A percentile compares a stretch with the other conserved stretches of the same genome.
These are phyloP conservation scores for Kodamaea sp. DNA, from an alignment of 1,139 yeast species.

Conservation along the genomic window DNA sequence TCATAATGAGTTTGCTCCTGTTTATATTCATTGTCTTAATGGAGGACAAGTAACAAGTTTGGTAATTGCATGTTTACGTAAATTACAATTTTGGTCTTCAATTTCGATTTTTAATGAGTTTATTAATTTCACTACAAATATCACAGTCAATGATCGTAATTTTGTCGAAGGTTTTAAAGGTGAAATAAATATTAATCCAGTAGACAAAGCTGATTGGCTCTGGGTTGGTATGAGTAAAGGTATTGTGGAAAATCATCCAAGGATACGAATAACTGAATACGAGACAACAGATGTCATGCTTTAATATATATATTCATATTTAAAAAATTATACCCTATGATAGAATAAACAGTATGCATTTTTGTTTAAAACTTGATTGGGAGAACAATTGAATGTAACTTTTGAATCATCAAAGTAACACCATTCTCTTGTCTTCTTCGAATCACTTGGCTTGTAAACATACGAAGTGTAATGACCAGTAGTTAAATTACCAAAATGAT, in stretches of 20 bases:
- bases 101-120: constrained; percentile 87
- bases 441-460: constrained; percentile 54
- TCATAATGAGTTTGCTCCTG: constrained; percentile 59
- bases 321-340: constrained; percentile 31
- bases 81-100: constrained; percentile 83
- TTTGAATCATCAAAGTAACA: constrained; percentile 73
- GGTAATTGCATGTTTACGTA: constrained; percentile 80
- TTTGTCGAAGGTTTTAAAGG: constrained; percentile 81
- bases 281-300: neutral
- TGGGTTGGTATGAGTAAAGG: constrained; percentile 69
- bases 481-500: constrained; percentile 74
- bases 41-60: constrained; percentile 87
- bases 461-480: constrained; percentile 94
- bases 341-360: constrained; percentile 80
- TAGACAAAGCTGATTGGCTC: constrained; percentile 61
- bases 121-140: constrained; percentile 69
- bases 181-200: constrained; percentile 50
- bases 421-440: constrained; percentile 51
- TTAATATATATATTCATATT: neutral
- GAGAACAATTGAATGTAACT: constrained; percentile 41
- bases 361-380: constrained; percentile 46
- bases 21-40: constrained; percentile 80
- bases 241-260: constrained; percentile 47
- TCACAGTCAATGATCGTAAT: constrained; percentile 75
- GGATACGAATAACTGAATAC: constrained; percentile 28